Evolutionary conservation across 2,329 filamentous ascomycete genomes (phyloP).

Genomic region (Nannizzia gypsea): DNA sequence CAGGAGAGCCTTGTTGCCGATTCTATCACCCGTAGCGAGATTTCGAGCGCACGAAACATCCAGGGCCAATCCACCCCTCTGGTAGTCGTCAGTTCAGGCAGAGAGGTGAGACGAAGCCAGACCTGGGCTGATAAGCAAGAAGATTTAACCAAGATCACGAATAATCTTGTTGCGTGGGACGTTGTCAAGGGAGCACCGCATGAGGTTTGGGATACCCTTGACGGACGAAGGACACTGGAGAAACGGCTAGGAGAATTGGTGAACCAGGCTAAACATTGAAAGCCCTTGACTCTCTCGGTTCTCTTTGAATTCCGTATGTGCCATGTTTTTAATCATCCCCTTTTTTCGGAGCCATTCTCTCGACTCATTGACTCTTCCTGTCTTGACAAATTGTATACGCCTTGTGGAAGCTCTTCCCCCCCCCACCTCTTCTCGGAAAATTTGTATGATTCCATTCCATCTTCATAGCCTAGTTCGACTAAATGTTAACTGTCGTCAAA

Average conservation of each 20-base stretch:
- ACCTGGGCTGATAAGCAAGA: constrained; percentile 77
- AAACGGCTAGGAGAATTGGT: constrained; percentile 63
- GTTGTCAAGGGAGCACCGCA: constrained; percentile 75
- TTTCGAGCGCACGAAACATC: constrained; percentile 65
- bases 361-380: background rate
- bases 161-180: constrained; percentile 72
- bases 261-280: constrained; percentile 4
- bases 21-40: constrained; percentile 73
- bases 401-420: too few relatives aligned
- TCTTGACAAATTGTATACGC: too few relatives aligned
- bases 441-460: background rate
- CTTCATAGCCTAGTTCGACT: background rate
- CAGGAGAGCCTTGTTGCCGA: constrained; percentile 85
- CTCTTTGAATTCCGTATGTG: background rate
- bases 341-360: background rate
- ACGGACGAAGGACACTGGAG: constrained; percentile 66
- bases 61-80: constrained; percentile 65
- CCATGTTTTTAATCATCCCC: background rate
- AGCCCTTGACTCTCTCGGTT: background rate
- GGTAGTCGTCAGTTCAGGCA: constrained; percentile 70
- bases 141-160: constrained; percentile 68
- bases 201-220: constrained; percentile 66
- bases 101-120: constrained; percentile 51
- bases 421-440: background rate
- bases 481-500: too few relatives aligned